Base-by-base conservation (phyloP, 2,329 filamentous ascomycete species). In the Monosporascus sp. region DNA sequence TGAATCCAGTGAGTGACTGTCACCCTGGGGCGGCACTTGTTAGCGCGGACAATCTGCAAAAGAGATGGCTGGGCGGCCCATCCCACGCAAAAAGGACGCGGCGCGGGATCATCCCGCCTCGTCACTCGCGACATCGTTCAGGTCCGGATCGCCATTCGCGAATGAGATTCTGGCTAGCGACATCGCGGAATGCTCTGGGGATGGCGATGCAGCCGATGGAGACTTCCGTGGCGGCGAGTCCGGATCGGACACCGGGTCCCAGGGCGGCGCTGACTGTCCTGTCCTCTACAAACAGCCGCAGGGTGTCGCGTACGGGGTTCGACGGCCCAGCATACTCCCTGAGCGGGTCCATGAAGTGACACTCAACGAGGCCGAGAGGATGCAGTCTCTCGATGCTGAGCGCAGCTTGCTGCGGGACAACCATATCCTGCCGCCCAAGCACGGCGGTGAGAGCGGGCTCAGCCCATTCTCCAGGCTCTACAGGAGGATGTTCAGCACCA, bases 251-350 rank as follows among this genome's bases (percentile, higher is more conserved):
- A 61, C 62, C 2, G 70, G 70, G 5, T 60, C 66, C 5, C 70
- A 75, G 45, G 72, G 72, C 11, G 64, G 66, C 18, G 72, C 71
- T 11, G 64, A 66, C 18, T 72, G 72, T n/a, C 78, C 74, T 52
- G 74, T 70, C 65, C 78, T 77, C 61, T 96, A 94, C 72, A 83
- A 88, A 52, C 82, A 90, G 46, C 89, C 90, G 1, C 88, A 85
- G 60, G 88, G 86, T 65, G 85, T 94, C 44, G 85, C 87, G 31
- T 89, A 82, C 55, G 88, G 87, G 14, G 86, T 86, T 24, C 80
- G 84, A 1, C 79, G 90, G 51, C 86, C 87, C 3, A 81, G 87
- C 5, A 77, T 95, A 54, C 80, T 89, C 25, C 82, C 83, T 5
- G 75, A 77, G 48, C 67, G 66, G 9, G 55, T 72, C 15, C 73